Base-by-base conservation (phyloP, 331 rosid species). In the Rosa hybrid region DNA sequence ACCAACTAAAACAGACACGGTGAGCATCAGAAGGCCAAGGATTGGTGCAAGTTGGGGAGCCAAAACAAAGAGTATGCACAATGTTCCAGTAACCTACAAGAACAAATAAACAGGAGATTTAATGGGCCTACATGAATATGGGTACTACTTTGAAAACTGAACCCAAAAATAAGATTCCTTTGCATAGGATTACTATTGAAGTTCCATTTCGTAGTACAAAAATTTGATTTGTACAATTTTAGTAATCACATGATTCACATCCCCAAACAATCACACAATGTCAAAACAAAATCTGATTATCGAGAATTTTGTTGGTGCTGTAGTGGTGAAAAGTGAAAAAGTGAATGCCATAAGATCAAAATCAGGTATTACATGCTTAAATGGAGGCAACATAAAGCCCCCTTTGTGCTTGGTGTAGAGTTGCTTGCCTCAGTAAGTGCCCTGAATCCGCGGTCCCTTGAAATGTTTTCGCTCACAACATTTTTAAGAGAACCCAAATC, bases 381-480 rank as follows among this genome's bases (percentile, higher is more conserved):
- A 87, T 86, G 87, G 86, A 80, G 84, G 87, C 87, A 88, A 91
- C 86, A 88, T 87, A 91, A 85, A 95, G 97, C 99, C 93, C 96
- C 90, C 98, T 87, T 34, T 90, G 97, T 85, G 85, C 84, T 82
- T 89, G 94, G 91, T 91, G 93, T 73, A 95, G 93, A 93, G 89
- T 93, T 89, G 91, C 98, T 95, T 93, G 99, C 99, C 99, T 95
- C 99, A 77, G 99, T 86, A 86, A 91, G 81, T 83, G 99, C 98
- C 88, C 99, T 91, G 92, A 96, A 93, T 80, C 96, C 97, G 0
- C 97, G 96, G 81, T 96, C 99, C 86, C 99, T 93, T 73, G 99
- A 92, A 75, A 93, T 84, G 80, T 96, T 96, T 79, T 93, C 98
- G 45, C 92, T 84, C 79, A 96, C 93, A 72, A 93, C 86, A 81